Evolutionary conservation across 495 filamentous ascomycete genomes (phyloP).

Genomic region (Xylaria telfairii): DNA sequence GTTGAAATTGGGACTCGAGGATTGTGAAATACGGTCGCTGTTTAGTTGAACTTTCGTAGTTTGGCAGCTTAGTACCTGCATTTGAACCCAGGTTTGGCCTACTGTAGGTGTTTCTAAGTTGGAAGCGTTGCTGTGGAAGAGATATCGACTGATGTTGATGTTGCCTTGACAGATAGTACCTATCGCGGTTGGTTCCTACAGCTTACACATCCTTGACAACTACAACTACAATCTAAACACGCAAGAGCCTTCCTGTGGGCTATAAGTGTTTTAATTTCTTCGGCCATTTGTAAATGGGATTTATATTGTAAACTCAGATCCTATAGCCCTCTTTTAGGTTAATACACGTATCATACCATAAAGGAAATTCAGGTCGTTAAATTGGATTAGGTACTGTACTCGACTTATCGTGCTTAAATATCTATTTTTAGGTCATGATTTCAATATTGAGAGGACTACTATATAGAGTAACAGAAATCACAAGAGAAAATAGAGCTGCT

Average conservation of each 20-base stretch:
- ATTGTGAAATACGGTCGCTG: neutral
- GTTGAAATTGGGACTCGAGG: neutral
- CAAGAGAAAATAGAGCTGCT: too few species aligned
- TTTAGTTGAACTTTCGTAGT: too few species aligned
- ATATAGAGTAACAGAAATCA: too few species aligned
- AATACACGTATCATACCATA: neutral
- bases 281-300: neutral
- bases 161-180: neutral
- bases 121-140: neutral
- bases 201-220: neutral
- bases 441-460: too few species aligned
- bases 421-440: too few species aligned
- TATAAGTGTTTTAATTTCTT: neutral
- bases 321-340: neutral
- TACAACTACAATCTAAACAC: neutral
- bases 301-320: neutral
- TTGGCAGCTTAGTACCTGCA: neutral
- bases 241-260: neutral
- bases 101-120: neutral
- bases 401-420: too few species aligned
- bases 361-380: too few species aligned
- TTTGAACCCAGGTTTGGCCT: neutral
- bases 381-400: too few species aligned
- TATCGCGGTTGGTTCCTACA: neutral
- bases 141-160: neutral